These are phyloP conservation scores for Ceratocystiopsis sp. DNA, from an alignment of 2,329 filamentous ascomycete species.

Conservation along the genomic window DNA sequence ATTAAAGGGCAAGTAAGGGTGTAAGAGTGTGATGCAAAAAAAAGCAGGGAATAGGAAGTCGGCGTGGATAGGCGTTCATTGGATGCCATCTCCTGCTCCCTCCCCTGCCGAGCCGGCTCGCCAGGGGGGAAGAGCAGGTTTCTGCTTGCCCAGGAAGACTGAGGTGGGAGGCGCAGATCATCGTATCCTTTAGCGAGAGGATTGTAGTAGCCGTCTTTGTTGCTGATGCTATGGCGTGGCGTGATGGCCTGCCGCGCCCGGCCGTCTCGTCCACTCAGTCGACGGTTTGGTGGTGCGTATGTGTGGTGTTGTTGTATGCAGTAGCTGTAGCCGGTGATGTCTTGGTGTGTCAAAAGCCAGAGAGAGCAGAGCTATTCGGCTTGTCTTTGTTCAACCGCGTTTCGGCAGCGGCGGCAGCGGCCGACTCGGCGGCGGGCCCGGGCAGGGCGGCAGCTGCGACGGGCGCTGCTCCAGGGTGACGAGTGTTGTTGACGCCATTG, in stretches of 20 bases:
- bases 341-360: too few species aligned
- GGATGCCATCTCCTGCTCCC: not conserved
- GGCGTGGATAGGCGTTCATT: slow-evolving; percentile 1
- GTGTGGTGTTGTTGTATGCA: too few species aligned
- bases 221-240: too few species aligned
- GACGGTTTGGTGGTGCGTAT: too few species aligned
- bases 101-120: slow-evolving; percentile 3
- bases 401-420: slow-evolving; percentile 50
- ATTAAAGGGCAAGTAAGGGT: slow-evolving; percentile 11
- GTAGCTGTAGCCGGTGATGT: too few species aligned
- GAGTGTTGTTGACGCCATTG: slow-evolving; percentile 13
- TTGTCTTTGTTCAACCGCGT: slow-evolving; percentile 26
- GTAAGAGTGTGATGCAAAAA: slow-evolving; percentile 9
- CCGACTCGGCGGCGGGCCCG: slow-evolving; percentile 45
- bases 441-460: slow-evolving; percentile 50
- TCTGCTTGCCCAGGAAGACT: too few species aligned
- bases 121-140: not conserved
- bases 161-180: slow-evolving; percentile 7
- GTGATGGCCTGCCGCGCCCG: too few species aligned
- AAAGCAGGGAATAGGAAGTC: slow-evolving; percentile 2
- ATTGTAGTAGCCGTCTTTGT: too few species aligned
- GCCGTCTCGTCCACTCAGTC: too few species aligned
- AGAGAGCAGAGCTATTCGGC: too few species aligned
- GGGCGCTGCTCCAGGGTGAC: slow-evolving; percentile 43
- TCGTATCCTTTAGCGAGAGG: not conserved